A percentile compares a stretch with the other conserved stretches of the same genome.
Conservation (phyloP, 2,329 filamentous ascomycete species). For the Penicillium frequentans region DNA sequence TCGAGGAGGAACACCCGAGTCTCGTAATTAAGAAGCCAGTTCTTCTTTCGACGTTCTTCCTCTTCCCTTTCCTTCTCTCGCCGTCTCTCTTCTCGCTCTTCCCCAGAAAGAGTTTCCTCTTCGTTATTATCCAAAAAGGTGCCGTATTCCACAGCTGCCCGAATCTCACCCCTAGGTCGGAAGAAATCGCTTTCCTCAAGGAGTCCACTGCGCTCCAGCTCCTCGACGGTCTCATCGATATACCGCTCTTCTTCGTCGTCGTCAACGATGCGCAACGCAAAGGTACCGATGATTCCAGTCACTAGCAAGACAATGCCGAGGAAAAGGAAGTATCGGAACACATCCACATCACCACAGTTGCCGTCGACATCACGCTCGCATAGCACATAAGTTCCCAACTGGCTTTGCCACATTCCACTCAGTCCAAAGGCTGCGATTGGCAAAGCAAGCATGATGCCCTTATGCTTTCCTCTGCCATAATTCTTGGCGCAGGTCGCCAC, state of each 20-base stretch:
- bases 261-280: conserved; percentile 75
- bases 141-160: conserved; percentile 44
- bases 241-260: conserved; percentile 70
- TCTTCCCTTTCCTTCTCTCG: conserved; percentile 48
- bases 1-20: conserved; percentile 82
- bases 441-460: conserved; percentile 82
- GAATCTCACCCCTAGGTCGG: conserved; percentile 49
- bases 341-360: conserved; percentile 61
- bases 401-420: conserved; percentile 94
- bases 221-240: conserved; percentile 86
- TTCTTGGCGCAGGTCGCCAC: conserved; percentile 99
- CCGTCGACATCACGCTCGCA: conserved; percentile 69
- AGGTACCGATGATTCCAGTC: conserved; percentile 71
- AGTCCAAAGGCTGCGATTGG: conserved; percentile 92
- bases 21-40: conserved; percentile 87
- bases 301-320: conserved; percentile 68
- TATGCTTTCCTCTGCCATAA: conserved; percentile 84
- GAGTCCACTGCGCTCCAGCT: conserved; percentile 84
- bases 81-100: conserved; percentile 40
- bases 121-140: conserved; percentile 40
- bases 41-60: conserved; percentile 72
- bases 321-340: conserved; percentile 87
- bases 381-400: conserved; percentile 76
- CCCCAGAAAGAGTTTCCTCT: conserved; percentile 43
- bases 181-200: conserved; percentile 72